Evolutionary conservation across 1,284 basidiomycete genomes (phyloP).

Genomic region (Sanguinoderma infundibulare): DNA sequence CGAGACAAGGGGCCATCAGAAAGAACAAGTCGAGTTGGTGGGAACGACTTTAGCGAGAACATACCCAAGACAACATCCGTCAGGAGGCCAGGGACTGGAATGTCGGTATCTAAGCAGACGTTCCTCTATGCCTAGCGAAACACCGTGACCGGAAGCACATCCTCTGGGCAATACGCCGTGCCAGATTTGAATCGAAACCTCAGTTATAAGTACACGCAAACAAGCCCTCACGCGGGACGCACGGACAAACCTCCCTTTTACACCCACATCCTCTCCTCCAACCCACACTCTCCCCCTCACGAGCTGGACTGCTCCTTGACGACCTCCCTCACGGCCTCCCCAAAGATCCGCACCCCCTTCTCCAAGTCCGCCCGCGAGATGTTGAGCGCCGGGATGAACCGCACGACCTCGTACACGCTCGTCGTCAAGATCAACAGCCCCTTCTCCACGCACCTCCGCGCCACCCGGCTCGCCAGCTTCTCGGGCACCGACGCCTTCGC

Average conservation of each 20-base stretch:
- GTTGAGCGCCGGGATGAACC: conserved; percentile 81
- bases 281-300: neutral
- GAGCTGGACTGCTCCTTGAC: conserved; percentile 47
- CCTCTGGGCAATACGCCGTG: too few relatives aligned
- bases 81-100: too few relatives aligned
- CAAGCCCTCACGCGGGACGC: too few relatives aligned
- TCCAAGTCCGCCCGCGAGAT: conserved; percentile 65
- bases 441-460: conserved; percentile 83
- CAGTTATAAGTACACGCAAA: too few relatives aligned
- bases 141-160: too few relatives aligned
- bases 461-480: conserved; percentile 75
- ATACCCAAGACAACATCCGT: too few relatives aligned
- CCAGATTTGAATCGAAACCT: too few relatives aligned
- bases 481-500: conserved; percentile 52
- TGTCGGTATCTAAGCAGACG: too few relatives aligned
- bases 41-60: too few relatives aligned
- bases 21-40: too few relatives aligned
- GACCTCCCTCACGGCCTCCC: conserved; percentile 65
- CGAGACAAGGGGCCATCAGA: too few relatives aligned
- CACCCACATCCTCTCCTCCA: neutral
- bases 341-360: conserved; percentile 64
- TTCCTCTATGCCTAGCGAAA: too few relatives aligned
- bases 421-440: conserved; percentile 84
- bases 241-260: neutral
- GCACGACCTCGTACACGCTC: conserved; percentile 77